These are phyloP conservation scores for Trapa bicornis DNA, from an alignment of 345 rosid species.

Conservation along the genomic window DNA sequence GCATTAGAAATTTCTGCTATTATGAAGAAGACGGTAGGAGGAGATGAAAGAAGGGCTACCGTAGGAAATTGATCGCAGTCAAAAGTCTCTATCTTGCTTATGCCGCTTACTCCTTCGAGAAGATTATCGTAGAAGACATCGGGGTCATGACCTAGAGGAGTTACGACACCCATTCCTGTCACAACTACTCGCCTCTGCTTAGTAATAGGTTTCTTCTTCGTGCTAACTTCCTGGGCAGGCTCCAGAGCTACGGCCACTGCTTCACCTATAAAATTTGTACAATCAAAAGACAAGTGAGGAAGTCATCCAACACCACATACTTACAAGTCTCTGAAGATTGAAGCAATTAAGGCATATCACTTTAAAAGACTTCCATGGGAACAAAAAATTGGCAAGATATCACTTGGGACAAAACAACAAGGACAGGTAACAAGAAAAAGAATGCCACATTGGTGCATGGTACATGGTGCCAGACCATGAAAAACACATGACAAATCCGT, in stretches of 20 bases:
- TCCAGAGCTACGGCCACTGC: slow-evolving; percentile 30
- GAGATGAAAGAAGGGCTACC: slow-evolving; percentile 12
- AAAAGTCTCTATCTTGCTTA: slow-evolving; percentile 39
- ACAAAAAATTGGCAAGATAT: not conserved
- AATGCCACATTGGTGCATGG: not conserved
- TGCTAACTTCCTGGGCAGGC: slow-evolving; percentile 25
- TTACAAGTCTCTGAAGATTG: too few relatives aligned
- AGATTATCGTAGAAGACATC: slow-evolving; percentile 36
- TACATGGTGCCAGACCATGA: not conserved
- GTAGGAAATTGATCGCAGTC: slow-evolving; percentile 43
- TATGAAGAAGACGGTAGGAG: not conserved
- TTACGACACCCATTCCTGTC: slow-evolving; percentile 45
- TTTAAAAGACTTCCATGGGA: not conserved
- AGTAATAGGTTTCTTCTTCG: slow-evolving; percentile 24
- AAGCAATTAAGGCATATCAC: not conserved
- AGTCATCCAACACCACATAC: not conserved
- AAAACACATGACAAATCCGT: not conserved
- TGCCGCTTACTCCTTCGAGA: slow-evolving; percentile 43
- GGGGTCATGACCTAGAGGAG: slow-evolving; percentile 40
- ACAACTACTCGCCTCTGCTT: slow-evolving; percentile 41
- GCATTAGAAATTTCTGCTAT: not conserved
- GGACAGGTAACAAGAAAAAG: not conserved
- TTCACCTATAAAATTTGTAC: slow-evolving; percentile 14
- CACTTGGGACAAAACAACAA: not conserved
- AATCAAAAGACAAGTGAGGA: not conserved